Evolutionary conservation across 306 rosid species (phyloP).

Genomic region (Oemleria cerasiformis): DNA sequence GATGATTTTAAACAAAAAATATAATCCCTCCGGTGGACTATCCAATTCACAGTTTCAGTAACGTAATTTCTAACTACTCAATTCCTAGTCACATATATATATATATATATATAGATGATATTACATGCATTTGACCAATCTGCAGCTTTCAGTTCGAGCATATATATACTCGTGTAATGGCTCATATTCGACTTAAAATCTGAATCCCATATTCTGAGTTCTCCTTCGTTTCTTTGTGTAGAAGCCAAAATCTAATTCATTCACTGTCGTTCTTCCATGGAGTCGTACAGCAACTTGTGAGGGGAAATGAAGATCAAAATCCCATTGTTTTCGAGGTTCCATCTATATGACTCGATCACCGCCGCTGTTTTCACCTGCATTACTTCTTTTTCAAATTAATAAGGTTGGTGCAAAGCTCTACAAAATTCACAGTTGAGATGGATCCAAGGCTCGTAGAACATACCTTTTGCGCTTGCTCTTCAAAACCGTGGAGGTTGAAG

Average conservation of each 20-base stretch:
- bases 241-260: conserved; percentile 17
- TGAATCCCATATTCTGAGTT: conserved; percentile 27
- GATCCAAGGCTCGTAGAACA: not conserved
- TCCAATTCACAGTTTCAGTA: conserved; percentile 26
- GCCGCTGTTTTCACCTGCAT: conserved; percentile 77
- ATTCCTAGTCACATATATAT: conserved; percentile 35
- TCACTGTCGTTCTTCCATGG: conserved; percentile 25
- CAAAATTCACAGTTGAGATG: not conserved
- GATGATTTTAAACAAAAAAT: conserved; percentile 43
- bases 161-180: conserved; percentile 17
- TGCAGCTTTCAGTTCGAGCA: conserved; percentile 18
- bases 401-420: conserved; percentile 44
- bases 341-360: conserved; percentile 41
- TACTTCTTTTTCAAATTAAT: conserved; percentile 47
- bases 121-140: conserved; percentile 23
- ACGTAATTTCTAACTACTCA: conserved; percentile 34
- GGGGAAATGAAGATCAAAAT: too few relatives aligned
- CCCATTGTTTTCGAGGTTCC: too few relatives aligned
- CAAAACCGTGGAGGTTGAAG: conserved; percentile 83
- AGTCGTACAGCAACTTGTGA: not conserved
- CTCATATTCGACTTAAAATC: conserved; percentile 8
- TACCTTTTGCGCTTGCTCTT: conserved; percentile 99
- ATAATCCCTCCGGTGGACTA: conserved; percentile 25
- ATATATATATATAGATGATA: conserved; percentile 31
- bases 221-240: conserved; percentile 24